A percentile compares a stretch with the other conserved stretches of the same genome.
Conservation (phyloP, 306 rosid species). For the Glycine soja region DNA sequence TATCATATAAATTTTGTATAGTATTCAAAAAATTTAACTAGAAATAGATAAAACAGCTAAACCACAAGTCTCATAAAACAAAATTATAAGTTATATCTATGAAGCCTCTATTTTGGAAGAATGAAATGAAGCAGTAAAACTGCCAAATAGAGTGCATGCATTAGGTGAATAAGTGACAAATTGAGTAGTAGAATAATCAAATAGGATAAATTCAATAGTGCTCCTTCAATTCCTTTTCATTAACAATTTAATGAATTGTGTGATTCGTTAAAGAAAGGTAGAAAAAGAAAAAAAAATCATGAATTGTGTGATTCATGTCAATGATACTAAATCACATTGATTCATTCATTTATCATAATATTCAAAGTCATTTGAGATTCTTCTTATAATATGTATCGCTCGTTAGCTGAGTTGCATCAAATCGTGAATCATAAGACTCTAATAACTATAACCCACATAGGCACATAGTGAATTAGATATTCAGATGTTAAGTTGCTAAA, state of each 20-base stretch:
- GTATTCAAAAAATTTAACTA: neutral
- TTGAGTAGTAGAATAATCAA: neutral
- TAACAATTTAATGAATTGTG: neutral
- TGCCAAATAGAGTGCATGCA: neutral
- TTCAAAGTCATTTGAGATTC: neutral
- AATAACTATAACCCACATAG: neutral
- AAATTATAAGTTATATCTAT: no score
- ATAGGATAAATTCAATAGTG: neutral
- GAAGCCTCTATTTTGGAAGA: neutral
- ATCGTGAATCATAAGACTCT: neutral
- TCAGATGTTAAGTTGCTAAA: constrained; percentile 43
- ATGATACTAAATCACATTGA: neutral
- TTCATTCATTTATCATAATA: neutral
- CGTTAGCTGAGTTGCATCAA: neutral
- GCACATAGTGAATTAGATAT: neutral
- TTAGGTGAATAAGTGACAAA: neutral
- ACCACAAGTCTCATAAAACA: no score
- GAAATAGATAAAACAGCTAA: no score
- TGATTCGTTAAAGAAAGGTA: no score
- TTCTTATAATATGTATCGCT: neutral
- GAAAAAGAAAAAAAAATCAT: no score
- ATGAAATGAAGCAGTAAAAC: neutral
- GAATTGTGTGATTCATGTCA: neutral
- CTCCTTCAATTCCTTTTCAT: neutral
- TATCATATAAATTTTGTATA: neutral